These are phyloP conservation scores for Herpotrichia juniperi DNA, from an alignment of 2,329 filamentous ascomycete species.

Conservation along the genomic window DNA sequence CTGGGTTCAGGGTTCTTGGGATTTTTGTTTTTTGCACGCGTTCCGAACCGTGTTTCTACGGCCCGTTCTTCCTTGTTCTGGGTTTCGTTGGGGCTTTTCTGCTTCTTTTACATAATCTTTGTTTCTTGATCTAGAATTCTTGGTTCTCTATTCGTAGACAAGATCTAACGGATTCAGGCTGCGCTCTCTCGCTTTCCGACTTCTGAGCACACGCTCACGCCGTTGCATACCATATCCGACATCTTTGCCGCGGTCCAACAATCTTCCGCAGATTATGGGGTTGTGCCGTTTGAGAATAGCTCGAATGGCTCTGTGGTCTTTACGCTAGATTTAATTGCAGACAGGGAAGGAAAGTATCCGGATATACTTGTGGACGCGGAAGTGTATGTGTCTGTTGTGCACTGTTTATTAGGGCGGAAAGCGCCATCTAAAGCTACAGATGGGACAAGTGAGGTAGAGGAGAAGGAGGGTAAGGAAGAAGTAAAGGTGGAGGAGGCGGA, in stretches of 20 bases:
- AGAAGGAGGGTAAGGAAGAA: background rate
- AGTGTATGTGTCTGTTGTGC: slow-evolving; percentile 84
- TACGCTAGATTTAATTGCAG: slow-evolving; percentile 87
- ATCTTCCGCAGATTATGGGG: slow-evolving; percentile 69
- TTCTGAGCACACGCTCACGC: slow-evolving; percentile 42
- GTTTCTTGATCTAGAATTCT: background rate
- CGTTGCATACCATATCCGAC: slow-evolving; percentile 62
- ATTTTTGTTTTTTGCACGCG: no score
- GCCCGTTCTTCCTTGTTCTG: background rate
- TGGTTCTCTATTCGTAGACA: background rate
- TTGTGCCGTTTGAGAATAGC: slow-evolving; percentile 95
- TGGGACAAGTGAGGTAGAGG: background rate
- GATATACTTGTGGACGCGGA: slow-evolving; percentile 81
- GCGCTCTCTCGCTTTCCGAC: slow-evolving; percentile 56
- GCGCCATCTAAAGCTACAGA: slow-evolving; percentile 8
- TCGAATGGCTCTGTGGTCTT: slow-evolving; percentile 92
- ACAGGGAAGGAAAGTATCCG: slow-evolving; percentile 67
- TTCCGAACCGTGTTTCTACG: no score
- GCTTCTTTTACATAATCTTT: background rate
- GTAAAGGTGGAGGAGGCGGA: no score
- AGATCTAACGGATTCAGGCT: slow-evolving; percentile 49
- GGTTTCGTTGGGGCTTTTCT: background rate
- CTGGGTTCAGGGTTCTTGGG: no score
- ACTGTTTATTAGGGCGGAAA: slow-evolving; percentile 82
- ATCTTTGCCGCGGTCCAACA: slow-evolving; percentile 81